Conservation (phyloP, 331 rosid species). For the Malus hybrid region DNA sequence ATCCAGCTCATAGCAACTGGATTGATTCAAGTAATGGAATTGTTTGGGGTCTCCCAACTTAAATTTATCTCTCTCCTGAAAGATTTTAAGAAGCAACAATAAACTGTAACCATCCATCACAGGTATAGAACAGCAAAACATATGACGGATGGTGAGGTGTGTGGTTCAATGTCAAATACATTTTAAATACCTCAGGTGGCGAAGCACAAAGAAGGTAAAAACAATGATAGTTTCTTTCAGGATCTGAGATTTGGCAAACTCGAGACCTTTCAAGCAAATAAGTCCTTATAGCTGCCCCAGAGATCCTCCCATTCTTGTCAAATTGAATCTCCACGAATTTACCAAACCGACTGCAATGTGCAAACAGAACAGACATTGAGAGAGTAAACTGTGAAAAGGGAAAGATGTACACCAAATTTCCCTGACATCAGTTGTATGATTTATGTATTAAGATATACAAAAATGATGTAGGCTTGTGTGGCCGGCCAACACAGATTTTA, state of each 20-base stretch:
- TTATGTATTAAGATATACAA: not conserved
- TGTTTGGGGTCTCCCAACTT: conserved; percentile 72
- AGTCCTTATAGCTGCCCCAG: conserved; percentile 94
- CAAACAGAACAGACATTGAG: conserved; percentile 22
- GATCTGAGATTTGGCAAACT: conserved; percentile 89
- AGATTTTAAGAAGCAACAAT: not conserved
- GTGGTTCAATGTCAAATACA: conserved; percentile 13
- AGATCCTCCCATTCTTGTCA: conserved; percentile 93
- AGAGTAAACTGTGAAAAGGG: conserved; percentile 9
- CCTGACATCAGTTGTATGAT: not conserved
- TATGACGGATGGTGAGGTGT: not conserved
- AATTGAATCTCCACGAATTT: conserved; percentile 97
- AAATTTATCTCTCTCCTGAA: conserved; percentile 70
- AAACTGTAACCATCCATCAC: not conserved
- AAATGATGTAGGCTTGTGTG: not conserved
- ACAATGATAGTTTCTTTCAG: conserved; percentile 96
- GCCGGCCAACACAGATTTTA: conserved; percentile 11
- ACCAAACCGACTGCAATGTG: conserved; percentile 91
- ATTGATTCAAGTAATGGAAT: conserved; percentile 89
- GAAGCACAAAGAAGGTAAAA: conserved; percentile 97
- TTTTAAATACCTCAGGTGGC: conserved; percentile 67
- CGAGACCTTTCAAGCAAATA: conserved; percentile 97
- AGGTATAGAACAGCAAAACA: conserved; percentile 1
- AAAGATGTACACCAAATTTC: conserved; percentile 1
- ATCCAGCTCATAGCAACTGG: conserved; percentile 69